Percentiles rank a stretch among this genome's conserved stretches.
Evolutionary conservation across 106 monocot genomes (phyloP).

Genomic region (Chionographis japonica): DNA sequence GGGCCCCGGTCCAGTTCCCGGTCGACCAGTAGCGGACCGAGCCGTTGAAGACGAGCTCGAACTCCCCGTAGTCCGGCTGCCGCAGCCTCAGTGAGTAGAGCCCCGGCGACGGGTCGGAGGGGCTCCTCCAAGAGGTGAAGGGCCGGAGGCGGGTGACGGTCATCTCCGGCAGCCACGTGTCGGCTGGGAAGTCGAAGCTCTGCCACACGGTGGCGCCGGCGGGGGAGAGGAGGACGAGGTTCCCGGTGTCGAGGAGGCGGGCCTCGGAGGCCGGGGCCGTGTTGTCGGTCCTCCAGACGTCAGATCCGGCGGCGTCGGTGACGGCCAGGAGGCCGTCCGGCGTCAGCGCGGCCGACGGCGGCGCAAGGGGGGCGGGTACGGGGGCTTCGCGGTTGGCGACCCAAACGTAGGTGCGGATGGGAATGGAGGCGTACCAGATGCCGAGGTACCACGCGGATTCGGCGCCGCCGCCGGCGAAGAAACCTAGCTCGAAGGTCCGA

Average conservation of each 20-base stretch:
- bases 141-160: constrained; percentile 1
- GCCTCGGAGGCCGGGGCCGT: constrained; percentile 8
- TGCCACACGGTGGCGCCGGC: constrained; percentile 30
- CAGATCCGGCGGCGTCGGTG: constrained; percentile 3
- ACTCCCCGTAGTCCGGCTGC: constrained; percentile 38
- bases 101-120: constrained; percentile 46
- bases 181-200: constrained; percentile 61
- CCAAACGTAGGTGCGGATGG: constrained; percentile 60
- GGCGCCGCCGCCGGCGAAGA: constrained; percentile 35
- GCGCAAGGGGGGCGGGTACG: neutral
- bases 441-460: constrained; percentile 27
- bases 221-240: constrained; percentile 36
- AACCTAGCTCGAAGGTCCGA: constrained; percentile 46
- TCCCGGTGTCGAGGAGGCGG: constrained; percentile 45
- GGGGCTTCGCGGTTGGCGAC: constrained; percentile 49
- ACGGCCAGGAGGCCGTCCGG: constrained; percentile 23
- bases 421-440: constrained; percentile 66
- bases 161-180: constrained; percentile 55
- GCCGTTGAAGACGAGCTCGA: constrained; percentile 39
- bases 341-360: constrained; percentile 12
- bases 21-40: constrained; percentile 48
- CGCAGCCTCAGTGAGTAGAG: constrained; percentile 38
- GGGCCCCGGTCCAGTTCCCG: constrained; percentile 45
- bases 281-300: constrained; percentile 37
- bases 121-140: constrained; percentile 41